Evolutionary conservation across 305 asterid genomes (phyloP), one percentile per base, ranked within the genome.

Genomic region (Ilex paraguariensis): DNA sequence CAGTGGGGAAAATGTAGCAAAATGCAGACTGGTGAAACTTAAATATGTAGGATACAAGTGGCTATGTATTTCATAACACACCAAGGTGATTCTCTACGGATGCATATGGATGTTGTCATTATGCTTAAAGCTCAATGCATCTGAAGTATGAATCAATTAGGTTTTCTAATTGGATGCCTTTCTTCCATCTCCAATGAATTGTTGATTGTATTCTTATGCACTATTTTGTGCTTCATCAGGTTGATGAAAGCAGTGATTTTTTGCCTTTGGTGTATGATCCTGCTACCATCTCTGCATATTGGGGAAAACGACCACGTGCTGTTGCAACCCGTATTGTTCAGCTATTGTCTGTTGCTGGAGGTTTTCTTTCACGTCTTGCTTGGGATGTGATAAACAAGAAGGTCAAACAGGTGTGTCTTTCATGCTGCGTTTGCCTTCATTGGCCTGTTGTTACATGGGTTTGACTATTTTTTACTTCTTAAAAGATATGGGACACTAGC

Each of bases 261-360:
- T 80, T 93, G 73, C 99, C 97, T 44, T 64, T 86, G 69, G 97
- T 82, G 69, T 93, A 93, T 77, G 95, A 93, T 75, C 99, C 97
- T 45, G 83, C 80, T 50, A 87, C 60, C 44, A 93, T 93, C 65
- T 63, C 96, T 66, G 87, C 87, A 58, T 93, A 93, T 74, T 93
- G 99, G 99, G 96, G 99, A 7, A 93, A 93, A 78, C 74, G 99
- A 48, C 97, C 97, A 32, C 86, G 92, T 62, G 87, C 99, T 74
- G 96, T 93, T 74, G 95, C 99, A 2, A 87, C 97, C 60, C 95
- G 99, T 72, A 74, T 87, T 74, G 85, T 87, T 62, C 99, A 93
- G 81, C 72, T 93, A 61, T 17, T 75, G 62, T 86, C 96, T 59
- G 97, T 90, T 62, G 95, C 99, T 61, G 99, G 99, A 66, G 99